These are phyloP conservation scores for Nicotiana knightiana DNA, from an alignment of 257 asterid genomes.

Conservation along the genomic window DNA sequence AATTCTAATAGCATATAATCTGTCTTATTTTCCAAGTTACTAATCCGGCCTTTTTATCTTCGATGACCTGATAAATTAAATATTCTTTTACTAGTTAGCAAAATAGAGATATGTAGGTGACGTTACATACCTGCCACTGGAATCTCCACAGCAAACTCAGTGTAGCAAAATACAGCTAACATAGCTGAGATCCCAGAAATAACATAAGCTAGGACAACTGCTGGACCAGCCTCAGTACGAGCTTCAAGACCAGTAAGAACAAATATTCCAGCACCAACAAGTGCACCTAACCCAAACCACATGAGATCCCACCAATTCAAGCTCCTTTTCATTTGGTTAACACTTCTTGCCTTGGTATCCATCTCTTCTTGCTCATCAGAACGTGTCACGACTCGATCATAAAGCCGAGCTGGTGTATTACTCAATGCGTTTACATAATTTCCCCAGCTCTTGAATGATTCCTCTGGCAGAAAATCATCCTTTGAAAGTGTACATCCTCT, in stretches of 20 bases:
- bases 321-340: background rate
- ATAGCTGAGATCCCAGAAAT: background rate
- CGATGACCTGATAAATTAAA: no score
- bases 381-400: background rate
- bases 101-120: background rate
- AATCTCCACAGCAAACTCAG: slow-evolving; percentile 1
- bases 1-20: background rate
- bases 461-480: background rate
- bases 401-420: background rate
- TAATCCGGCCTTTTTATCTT: no score
- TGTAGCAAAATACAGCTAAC: background rate
- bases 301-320: background rate
- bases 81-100: background rate
- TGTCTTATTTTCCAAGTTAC: no score
- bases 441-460: background rate
- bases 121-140: background rate
- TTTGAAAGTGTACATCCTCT: background rate
- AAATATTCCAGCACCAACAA: background rate
- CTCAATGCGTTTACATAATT: background rate
- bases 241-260: background rate
- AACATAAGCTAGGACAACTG: background rate
- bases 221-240: background rate
- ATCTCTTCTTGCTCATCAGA: background rate
- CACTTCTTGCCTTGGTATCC: background rate
- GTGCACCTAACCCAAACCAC: background rate